Evolutionary conservation across 1,284 basidiomycete species (phyloP), one percentile per base, ranked within the genome.

Genomic region (Inonotus obliquus): DNA sequence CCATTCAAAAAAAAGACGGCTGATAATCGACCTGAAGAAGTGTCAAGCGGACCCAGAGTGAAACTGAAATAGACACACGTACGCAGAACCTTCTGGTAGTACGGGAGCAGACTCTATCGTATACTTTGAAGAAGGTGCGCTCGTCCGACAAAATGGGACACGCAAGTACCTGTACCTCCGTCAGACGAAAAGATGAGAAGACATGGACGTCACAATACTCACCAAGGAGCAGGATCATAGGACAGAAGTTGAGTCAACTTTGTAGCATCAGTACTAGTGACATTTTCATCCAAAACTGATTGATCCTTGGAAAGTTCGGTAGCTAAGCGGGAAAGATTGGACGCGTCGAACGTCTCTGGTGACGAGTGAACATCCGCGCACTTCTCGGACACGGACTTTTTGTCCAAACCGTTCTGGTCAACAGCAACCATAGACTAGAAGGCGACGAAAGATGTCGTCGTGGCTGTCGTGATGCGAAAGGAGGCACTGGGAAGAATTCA

Each of bases 1-100:
- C 93, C 93, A 96, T 56, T 77, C 75, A 69, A 84, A 87, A 58
- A 81, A 81, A 44, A 86, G 65, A n/a, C 77, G 69, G 48, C 76
- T 80, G 67, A 82, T 77, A 48, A 62, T 45, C 19, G 39, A 41
- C 37, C 54, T 57, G 29, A 5, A 53, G 17, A 35, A 17, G 21
- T 4, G 35, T 27, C n/a, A 9, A 55, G 23, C 35, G 23, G 23
- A 17, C 23, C 27, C 51, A 35, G 27, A 32, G 14, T 14, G 29
- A 27, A n/a, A 52, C 11, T n/a, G 13, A 23, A 57, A 19, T 41
- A n/a, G 35, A 9, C 9, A 7, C 35, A 32, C 54, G 19, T 32
- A 48, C 32, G 82, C 80, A 2, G 66, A 68, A 37, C 73, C 73
- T 59, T 82, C 74, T 1, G 83, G 83, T 2, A 77, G 74, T 11